These are phyloP conservation scores for Mucor mucedo DNA, from an alignment of 371 early-diverging fungal species.

Conservation along the genomic window DNA sequence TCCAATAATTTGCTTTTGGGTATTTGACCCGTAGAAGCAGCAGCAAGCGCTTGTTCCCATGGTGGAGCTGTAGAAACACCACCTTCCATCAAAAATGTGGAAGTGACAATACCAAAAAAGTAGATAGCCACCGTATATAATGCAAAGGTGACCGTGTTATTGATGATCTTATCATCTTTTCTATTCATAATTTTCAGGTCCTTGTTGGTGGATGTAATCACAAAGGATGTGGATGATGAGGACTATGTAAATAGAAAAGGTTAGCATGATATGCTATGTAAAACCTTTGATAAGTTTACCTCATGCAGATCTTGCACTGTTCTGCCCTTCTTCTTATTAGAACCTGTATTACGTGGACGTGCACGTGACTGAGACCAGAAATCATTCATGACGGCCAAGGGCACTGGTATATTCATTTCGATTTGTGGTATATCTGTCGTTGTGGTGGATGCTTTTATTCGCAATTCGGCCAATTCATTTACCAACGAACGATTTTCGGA, in stretches of 20 bases:
- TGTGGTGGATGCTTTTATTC: constrained; percentile 17
- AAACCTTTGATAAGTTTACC: constrained; percentile 16
- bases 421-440: neutral
- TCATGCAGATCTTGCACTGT: constrained; percentile 45
- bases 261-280: neutral
- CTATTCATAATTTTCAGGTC: constrained; percentile 18
- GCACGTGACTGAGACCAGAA: constrained; percentile 44
- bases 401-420: constrained; percentile 24
- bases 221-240: neutral
- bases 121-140: constrained; percentile 58
- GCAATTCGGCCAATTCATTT: constrained; percentile 39
- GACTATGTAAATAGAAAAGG: neutral
- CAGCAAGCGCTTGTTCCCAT: constrained; percentile 47
- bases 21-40: constrained; percentile 36
- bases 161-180: constrained; percentile 48
- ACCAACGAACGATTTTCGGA: constrained; percentile 39
- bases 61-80: constrained; percentile 24
- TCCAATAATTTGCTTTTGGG: constrained; percentile 50
- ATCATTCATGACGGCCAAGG: constrained; percentile 19
- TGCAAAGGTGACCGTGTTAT: constrained; percentile 59
- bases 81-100: constrained; percentile 56
- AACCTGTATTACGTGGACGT: constrained; percentile 32
- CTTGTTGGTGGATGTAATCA: neutral
- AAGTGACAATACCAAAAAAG: constrained; percentile 62
- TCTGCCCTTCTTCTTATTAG: constrained; percentile 31